Evolutionary conservation across 176 grass and related monocot species (phyloP), one percentile per base, ranked within the genome.

Genomic region (Stipa capillata): DNA sequence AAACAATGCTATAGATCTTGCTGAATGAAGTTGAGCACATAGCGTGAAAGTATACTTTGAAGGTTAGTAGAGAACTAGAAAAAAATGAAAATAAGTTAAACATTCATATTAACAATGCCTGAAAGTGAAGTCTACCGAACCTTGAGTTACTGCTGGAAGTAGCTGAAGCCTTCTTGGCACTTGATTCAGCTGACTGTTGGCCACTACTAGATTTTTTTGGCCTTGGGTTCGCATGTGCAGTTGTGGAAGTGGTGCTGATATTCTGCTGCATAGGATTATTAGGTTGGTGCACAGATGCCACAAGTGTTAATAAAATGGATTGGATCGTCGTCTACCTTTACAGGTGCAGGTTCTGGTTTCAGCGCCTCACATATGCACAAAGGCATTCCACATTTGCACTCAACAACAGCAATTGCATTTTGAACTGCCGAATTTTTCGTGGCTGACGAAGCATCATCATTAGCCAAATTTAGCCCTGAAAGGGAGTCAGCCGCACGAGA

Each of bases 321-420:
- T 42, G 20, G 57, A 53, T 28, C 48, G 47, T 14, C 15, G 65
- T 21, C 28, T 82, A 94, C 94, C 85, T 84, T 88, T 15, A 82
- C 23, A 60, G 82, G 79, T 27, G 60, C 32, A 58, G 89, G 82
- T 65, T 93, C 87, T 13, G 87, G 87, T 70, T 89, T 94, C 31
- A 84, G 84, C 44, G 85, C 65, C 85, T 86, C 89, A 18, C 94
- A 97, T 84, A 92, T 97, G 56, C 91, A 97, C 65, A 97, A 85
- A 84, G 89, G 89, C 91, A 97, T 90, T 66, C 89, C 85, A 69
- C 94, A 97, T 61, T 92, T 94, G 71, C 91, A 94, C 45, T 92
- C 87, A 8, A 69, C 66, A 79, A 82, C 21, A 31, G 32, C 37
- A 55, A 74, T 34, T 17, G 70, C 14, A 74, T 36, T 74, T 39